Conservation (phyloP, 768 basidiomycete genomes). For the Leucocoprinus sp. region DNA sequence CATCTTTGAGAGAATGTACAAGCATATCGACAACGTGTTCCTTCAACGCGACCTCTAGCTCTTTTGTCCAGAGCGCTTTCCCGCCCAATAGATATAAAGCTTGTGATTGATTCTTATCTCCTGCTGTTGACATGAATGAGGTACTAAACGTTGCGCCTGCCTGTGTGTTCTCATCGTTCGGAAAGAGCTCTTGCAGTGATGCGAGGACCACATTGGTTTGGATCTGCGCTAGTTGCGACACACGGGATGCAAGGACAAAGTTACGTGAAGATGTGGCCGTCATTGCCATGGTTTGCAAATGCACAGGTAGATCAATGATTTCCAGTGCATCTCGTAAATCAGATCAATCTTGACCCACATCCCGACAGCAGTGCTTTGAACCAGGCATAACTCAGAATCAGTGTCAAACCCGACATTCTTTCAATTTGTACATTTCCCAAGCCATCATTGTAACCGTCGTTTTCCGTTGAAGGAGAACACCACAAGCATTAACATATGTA, state of each 20-base stretch:
- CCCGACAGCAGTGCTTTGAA: too few species aligned
- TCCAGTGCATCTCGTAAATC: background rate
- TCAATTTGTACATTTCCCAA: too few species aligned
- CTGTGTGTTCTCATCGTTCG: constrained; percentile 29
- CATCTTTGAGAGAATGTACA: constrained; percentile 88
- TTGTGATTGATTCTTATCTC: constrained; percentile 90
- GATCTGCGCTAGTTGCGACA: constrained; percentile 81
- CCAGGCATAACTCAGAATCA: too few species aligned
- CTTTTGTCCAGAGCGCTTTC: constrained; percentile 94
- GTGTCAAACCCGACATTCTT: too few species aligned
- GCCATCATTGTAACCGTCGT: too few species aligned
- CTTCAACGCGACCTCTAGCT: constrained; percentile 81
- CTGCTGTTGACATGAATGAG: constrained; percentile 50
- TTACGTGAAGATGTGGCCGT: constrained; percentile 29
- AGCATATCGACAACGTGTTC: constrained; percentile 78
- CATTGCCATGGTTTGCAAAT: constrained; percentile 12
- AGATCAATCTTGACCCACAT: too few species aligned
- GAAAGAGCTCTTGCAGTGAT: constrained; percentile 49
- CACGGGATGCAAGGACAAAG: constrained; percentile 77
- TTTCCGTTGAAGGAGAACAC: too few species aligned
- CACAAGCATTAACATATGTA: too few species aligned
- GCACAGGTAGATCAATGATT: background rate
- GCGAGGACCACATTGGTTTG: constrained; percentile 80
- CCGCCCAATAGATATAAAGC: constrained; percentile 82
- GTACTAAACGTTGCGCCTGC: constrained; percentile 32